A percentile compares a stretch with the other conserved stretches of the same genome.
Conservation (phyloP, 768 basidiomycete genomes). For the Mycena epipterygia region DNA sequence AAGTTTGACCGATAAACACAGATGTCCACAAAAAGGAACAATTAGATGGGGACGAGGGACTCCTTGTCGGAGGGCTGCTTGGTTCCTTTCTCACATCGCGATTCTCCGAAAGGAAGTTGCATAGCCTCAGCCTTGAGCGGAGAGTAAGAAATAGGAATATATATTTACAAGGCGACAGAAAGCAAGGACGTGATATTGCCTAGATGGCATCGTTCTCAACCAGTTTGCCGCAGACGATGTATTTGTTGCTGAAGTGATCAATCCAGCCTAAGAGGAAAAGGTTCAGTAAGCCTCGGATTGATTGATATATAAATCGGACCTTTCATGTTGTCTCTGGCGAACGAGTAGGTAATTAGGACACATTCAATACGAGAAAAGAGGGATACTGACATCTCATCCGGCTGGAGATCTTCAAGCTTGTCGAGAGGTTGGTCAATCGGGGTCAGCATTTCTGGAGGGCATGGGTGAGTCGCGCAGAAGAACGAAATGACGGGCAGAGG, state of each 20-base stretch:
- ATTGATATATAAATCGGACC: constrained; percentile 56
- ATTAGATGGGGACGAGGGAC: no score
- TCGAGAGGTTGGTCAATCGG: constrained; percentile 90
- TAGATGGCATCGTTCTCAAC: constrained; percentile 81
- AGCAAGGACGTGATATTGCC: not conserved
- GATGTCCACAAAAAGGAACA: no score
- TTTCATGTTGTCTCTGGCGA: constrained; percentile 90
- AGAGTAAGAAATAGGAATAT: not conserved
- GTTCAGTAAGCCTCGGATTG: not conserved
- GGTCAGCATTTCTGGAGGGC: constrained; percentile 85
- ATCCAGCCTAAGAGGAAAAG: constrained; percentile 78
- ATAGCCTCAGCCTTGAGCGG: not conserved
- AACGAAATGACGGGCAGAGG: not conserved
- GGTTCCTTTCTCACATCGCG: no score
- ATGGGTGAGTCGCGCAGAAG: not conserved
- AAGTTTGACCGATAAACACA: no score
- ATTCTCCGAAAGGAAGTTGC: no score
- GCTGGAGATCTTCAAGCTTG: constrained; percentile 81
- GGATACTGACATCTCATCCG: constrained; percentile 83
- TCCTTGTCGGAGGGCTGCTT: no score
- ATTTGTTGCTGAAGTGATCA: constrained; percentile 93
- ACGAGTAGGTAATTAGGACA: constrained; percentile 18
- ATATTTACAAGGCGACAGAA: not conserved
- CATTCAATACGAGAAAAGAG: constrained; percentile 5
- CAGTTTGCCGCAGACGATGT: constrained; percentile 90